Base-by-base conservation (phyloP, 306 rosid genomes). In the Sindora glabra region DNA sequence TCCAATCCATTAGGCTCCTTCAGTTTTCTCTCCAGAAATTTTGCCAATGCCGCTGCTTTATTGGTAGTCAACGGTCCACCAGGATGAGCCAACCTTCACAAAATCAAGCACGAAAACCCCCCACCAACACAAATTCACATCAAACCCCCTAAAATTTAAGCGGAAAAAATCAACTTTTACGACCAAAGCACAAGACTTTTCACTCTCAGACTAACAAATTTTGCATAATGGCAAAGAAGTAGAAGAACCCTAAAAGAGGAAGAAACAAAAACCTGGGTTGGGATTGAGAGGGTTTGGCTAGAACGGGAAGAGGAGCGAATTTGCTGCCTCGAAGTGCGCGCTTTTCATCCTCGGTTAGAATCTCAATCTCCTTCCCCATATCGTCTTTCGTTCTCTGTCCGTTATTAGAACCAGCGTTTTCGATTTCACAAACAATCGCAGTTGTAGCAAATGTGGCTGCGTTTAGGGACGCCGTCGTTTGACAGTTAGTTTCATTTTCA, bases 51-150 rank as follows among this genome's bases (percentile, higher is more conserved):
- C 36, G 88, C 96, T 5, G 98, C 98, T 62, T 91, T 88, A 51
- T 91, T 91, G 41, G 98, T 88, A 22, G 77, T 75, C 80, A 91
- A 62, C 0, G 96, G 95, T 62, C 98, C 96, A 24, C 98, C 98
- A 0, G 95, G 98, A 68, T 91, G 98, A 59, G 98, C 92, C 83
- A 91, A 72, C 71, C 98, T 88, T 65, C 3, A 46, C 2, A 25
- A 10, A 7, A 56, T 5, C 8, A 5, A 1, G 32, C 24, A 6
- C 1, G 10, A 59, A 24, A 40, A 60, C 25, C 15, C 29, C 22
- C 9, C 32, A 10, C 16, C 44, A 30, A 54, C 6, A 10, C n/a
- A 27, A 65, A 36, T 33, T 59, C 23, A 54, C 5, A 16, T 11
- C 51, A 73, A 10, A 39, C 68, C 76, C 53, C 53, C 45, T 58